A percentile compares a stretch with the other conserved stretches of the same genome.
phyloP scores from a whole-genome alignment of 495 filamentous ascomycete genomes.

The Hypoxylon fuscum region DNA sequence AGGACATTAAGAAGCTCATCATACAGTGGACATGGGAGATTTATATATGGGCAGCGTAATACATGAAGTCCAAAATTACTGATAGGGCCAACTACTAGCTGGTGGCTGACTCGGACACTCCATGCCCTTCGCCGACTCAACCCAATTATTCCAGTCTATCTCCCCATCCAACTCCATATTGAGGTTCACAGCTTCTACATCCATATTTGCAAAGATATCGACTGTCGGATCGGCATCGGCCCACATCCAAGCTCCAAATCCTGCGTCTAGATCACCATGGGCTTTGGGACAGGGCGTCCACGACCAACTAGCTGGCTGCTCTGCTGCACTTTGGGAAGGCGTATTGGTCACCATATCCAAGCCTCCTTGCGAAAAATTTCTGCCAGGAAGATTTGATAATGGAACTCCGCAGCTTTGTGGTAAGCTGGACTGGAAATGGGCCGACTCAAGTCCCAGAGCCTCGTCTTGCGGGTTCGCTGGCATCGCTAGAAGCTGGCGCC shows the following conservation, averaged over 20 bases:
- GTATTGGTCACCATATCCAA: not conserved
- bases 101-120: slow-evolving; percentile 25
- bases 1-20: no score
- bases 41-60: no score
- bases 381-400: not conserved
- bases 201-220: slow-evolving; percentile 38
- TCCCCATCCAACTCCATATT: slow-evolving; percentile 53
- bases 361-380: not conserved
- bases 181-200: slow-evolving; percentile 30
- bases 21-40: no score
- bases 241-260: slow-evolving; percentile 48
- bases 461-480: not conserved
- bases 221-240: slow-evolving; percentile 41
- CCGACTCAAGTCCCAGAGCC: slow-evolving; percentile 32
- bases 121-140: slow-evolving; percentile 56
- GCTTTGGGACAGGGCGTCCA: slow-evolving; percentile 6
- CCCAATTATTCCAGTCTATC: slow-evolving; percentile 61
- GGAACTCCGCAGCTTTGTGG: not conserved
- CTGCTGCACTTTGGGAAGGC: not conserved
- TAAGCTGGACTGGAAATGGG: slow-evolving; percentile 45
- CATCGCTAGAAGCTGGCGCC: slow-evolving; percentile 47
- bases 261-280: slow-evolving; percentile 2
- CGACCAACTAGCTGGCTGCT: not conserved
- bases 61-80: no score
- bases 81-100: not conserved